Evolutionary conservation across 2,329 filamentous ascomycete genomes (phyloP), one percentile per base, ranked within the genome.

Genomic region (Helotiales sp.): DNA sequence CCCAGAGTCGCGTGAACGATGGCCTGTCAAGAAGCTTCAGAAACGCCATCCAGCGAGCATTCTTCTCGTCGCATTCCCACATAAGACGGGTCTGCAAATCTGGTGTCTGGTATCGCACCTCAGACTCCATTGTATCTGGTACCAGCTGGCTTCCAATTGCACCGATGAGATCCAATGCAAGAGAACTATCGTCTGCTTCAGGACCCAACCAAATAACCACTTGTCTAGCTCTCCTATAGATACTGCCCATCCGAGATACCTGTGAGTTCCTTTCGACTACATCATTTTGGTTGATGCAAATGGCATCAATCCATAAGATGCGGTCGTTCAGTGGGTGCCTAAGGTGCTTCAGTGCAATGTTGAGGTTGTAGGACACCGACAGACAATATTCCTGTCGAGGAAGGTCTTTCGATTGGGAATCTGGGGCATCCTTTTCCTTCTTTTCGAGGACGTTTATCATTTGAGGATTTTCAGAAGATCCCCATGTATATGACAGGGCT

Each of bases 251-350:
- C 2, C 30, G n/a, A 1, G 15, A 17, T 5, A 64, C 54, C 49
- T 64, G 50, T 5, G 10, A 13, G 24, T 10, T 47, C 17, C 54
- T 28, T 15, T 64, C 61, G n/a, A 11, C n/a, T 10, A 50, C 20
- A 58, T 64, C 20, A 3, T 43, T 22, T 50, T 64, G 61, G n/a
- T 64, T 28, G n/a, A 64, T 64, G n/a, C n/a, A n/a, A n/a, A n/a
- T n/a, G n/a, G n/a, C n/a, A n/a, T n/a, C n/a, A n/a, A n/a, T n/a
- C n/a, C 52, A 64, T 3, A 64, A 13, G 7, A 30, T n/a, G 26
- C 61, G 34, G 47, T 20, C 17, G n/a, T 24, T 20, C 17, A 26
- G 7, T 37, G 22, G 6, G 22, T 30, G 13, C 28, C 61, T 37
- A 15, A 64, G 40, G 22, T 57, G 34, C n/a, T 45, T 37, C n/a